These are phyloP conservation scores for Maudiozyma serrabonitensis DNA, from an alignment of 805 yeast genomes.

Conservation along the genomic window DNA sequence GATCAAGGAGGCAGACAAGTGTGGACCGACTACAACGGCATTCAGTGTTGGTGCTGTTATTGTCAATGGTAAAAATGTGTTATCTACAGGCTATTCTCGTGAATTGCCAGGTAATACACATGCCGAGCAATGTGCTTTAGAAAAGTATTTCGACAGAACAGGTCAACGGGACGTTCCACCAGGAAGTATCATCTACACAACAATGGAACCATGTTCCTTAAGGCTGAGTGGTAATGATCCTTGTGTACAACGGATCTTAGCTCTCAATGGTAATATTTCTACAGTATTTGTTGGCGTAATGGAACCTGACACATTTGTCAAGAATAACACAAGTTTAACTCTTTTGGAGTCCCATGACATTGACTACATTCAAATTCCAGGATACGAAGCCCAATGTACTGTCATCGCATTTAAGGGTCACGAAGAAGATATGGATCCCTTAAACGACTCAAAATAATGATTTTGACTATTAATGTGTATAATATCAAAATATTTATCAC, in stretches of 20 bases:
- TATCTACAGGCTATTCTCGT: constrained; percentile 81
- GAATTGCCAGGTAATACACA: constrained; percentile 93
- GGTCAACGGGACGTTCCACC: constrained; percentile 41
- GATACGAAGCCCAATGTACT: constrained; percentile 64
- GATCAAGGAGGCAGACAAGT: constrained; percentile 63
- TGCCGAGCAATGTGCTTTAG: constrained; percentile 91
- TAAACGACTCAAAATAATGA: no score
- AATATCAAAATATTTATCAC: no score
- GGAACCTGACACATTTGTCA: constrained; percentile 87
- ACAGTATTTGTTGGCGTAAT: constrained; percentile 85
- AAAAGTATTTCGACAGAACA: constrained; percentile 46
- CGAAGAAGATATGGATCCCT: constrained; percentile 39
- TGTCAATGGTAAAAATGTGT: constrained; percentile 48
- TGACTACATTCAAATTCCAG: constrained; percentile 73
- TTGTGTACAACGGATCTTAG: constrained; percentile 71
- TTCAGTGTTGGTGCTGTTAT: constrained; percentile 91
- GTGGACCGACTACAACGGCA: constrained; percentile 76
- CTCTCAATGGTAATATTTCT: constrained; percentile 37
- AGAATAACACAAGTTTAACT: constrained; percentile 48
- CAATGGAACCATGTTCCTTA: constrained; percentile 95
- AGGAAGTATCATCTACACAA: constrained; percentile 79
- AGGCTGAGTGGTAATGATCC: constrained; percentile 86
- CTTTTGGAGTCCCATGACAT: constrained; percentile 49
- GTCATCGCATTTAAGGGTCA: constrained; percentile 40
- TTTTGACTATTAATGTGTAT: no score